Base-by-base conservation (phyloP, 2,329 filamentous ascomycete genomes). In the Colletotrichum shisoi region DNA sequence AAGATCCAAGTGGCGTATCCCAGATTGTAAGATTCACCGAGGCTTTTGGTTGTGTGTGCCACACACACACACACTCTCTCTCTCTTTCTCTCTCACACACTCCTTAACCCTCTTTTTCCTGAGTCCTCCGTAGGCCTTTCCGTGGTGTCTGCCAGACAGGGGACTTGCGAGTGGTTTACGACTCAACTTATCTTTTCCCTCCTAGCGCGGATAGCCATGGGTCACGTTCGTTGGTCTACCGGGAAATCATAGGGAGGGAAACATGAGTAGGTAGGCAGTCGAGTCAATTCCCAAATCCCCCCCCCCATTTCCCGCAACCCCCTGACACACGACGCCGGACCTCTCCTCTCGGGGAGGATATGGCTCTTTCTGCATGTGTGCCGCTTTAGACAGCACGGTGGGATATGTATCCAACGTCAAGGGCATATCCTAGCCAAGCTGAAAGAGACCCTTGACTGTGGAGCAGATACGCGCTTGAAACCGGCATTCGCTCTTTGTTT, bases 391-490 rank as follows among this genome's bases (percentile, higher is more conserved):
- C n/a, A 39, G 51, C 27, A 13, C 40, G 53, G 40, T 24, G 21
- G 24, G 17, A 57, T 51, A 63, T 31, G 45, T 34, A 34, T 7
- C 31, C 31, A 59, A 21, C 13, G 45, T 54, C 46, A 57, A 45
- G 53, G 59, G 52, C 34, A 57, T 19, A 64, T 48, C 62, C 48
- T 46, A 19, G 56, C 40, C 46, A 58, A 67, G 52, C 63, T 67
- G 63, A 67, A 57, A 44, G 40, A 31, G 44, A 39, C 37, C 49
- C 39, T 13, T 54, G 52, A 19, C 17, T 19, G 53, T 58, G 63
- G 40, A 53, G 46, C 12, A 46, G 37, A 19, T 27, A 27, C 45
- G 46, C 49, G 57, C 62, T 61, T 65, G 62, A 21, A 24, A 44
- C 49, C 44, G 42, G 63, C 60, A 37, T 48, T 39, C 31, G 31